phyloP scores from a whole-genome alignment of 257 asterid genomes.

The Solanum bukasovii region DNA sequence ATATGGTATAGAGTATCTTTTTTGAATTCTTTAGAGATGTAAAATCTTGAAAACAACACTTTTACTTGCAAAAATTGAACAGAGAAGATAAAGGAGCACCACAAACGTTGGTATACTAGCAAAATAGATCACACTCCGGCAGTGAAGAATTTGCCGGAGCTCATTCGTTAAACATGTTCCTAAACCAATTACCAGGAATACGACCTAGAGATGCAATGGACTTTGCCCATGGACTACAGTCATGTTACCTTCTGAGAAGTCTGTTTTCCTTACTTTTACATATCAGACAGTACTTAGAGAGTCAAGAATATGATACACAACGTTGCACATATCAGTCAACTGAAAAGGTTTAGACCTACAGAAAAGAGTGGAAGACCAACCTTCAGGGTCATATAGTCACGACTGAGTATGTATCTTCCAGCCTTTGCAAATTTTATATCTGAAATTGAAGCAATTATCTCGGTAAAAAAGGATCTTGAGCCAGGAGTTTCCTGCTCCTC shows the following conservation, averaged over 20 bases:
- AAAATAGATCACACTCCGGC: not conserved
- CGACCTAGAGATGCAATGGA: not conserved
- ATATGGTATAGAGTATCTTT: not conserved
- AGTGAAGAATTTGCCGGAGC: not conserved
- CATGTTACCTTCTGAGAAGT: not conserved
- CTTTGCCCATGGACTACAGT: not conserved
- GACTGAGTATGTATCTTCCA: slow-evolving; percentile 91
- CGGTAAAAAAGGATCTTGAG: slow-evolving; percentile 97
- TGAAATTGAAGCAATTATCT: slow-evolving; percentile 98
- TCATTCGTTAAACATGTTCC: not conserved
- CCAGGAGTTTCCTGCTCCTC: slow-evolving; percentile 99
- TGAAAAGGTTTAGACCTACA: not conserved
- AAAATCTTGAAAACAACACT: not conserved
- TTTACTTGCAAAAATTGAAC: not conserved
- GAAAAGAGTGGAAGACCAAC: slow-evolving; percentile 19
- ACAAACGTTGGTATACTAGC: not conserved
- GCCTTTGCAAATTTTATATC: slow-evolving; percentile 93
- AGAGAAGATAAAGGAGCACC: not conserved
- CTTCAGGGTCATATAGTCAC: slow-evolving; percentile 99
- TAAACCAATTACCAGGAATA: not conserved
- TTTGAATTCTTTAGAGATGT: not conserved
- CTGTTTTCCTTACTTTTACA: not conserved
- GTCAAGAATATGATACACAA: not conserved
- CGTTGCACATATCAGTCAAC: not conserved
- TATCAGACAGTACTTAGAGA: not conserved